Conservation (phyloP, 2,329 filamentous ascomycete species). For the Aspergillus tanneri region DNA sequence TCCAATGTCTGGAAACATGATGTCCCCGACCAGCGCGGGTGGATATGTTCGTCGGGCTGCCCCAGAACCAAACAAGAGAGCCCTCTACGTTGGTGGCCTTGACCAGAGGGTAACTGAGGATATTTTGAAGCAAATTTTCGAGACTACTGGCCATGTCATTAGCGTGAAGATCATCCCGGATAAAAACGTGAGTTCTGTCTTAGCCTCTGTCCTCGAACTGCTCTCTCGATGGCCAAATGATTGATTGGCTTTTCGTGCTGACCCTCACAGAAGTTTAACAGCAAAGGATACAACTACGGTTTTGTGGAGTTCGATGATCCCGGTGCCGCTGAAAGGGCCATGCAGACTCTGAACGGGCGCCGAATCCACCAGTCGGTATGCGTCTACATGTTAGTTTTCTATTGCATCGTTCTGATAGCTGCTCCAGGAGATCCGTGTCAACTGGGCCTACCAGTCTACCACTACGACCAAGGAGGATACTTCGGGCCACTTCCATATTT, state of each 20-base stretch:
- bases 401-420: slow-evolving; percentile 15
- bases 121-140: slow-evolving; percentile 94
- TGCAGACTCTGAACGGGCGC: slow-evolving; percentile 94
- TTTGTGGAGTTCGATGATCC: slow-evolving; percentile 99
- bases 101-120: slow-evolving; percentile 96
- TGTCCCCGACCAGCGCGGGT: slow-evolving; percentile 81
- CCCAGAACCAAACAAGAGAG: slow-evolving; percentile 97
- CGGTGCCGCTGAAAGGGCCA: slow-evolving; percentile 90
- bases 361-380: slow-evolving; percentile 92
- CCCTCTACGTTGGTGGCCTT: slow-evolving; percentile 90
- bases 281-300: slow-evolving; percentile 97
- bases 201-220: neutral
- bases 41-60: slow-evolving; percentile 85
- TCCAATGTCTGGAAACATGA: slow-evolving; percentile 72
- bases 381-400: slow-evolving; percentile 12
- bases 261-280: slow-evolving; percentile 54
- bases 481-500: slow-evolving; percentile 97
- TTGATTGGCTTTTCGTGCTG: slow-evolving; percentile 15
- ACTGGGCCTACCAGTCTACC: slow-evolving; percentile 99
- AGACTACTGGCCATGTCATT: slow-evolving; percentile 96
- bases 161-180: slow-evolving; percentile 99
- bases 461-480: slow-evolving; percentile 93
- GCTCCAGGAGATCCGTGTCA: slow-evolving; percentile 91
- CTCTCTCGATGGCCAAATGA: neutral
- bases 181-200: slow-evolving; percentile 78